phyloP scores from a whole-genome alignment of 257 asterid genomes.

The Prunella vulgaris region DNA sequence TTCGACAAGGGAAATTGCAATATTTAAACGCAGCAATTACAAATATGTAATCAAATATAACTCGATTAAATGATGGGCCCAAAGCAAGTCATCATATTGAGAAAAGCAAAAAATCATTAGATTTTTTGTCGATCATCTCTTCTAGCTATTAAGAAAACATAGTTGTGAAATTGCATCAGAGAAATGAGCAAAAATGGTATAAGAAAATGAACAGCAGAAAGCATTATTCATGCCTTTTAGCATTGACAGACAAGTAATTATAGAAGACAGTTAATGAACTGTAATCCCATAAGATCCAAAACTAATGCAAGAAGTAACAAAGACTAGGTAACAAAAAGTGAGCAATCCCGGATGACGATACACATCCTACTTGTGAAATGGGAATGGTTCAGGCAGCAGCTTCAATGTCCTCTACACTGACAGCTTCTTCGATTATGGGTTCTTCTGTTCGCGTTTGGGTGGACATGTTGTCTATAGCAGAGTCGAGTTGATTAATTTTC shows the following conservation, averaged over 20 bases:
- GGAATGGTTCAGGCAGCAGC: slow-evolving; percentile 34
- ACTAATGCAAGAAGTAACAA: background rate
- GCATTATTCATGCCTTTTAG: slow-evolving; percentile 1
- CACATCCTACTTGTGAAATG: background rate
- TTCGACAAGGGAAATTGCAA: too few relatives aligned
- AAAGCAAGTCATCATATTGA: background rate
- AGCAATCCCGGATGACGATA: background rate
- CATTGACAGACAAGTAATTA: background rate
- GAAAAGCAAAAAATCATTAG: background rate
- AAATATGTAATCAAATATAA: too few relatives aligned
- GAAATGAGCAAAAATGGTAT: background rate
- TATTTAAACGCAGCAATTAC: too few relatives aligned
- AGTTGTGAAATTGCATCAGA: background rate
- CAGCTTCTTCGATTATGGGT: slow-evolving; percentile 34
- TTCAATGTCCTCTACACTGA: slow-evolving; percentile 43
- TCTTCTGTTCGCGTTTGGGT: slow-evolving; percentile 43
- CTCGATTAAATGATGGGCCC: too few relatives aligned
- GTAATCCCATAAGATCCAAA: background rate
- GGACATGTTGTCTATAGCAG: slow-evolving; percentile 67
- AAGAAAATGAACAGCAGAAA: background rate
- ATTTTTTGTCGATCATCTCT: background rate
- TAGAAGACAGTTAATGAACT: too few relatives aligned
- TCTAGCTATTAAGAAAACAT: background rate
- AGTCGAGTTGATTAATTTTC: slow-evolving; percentile 68
- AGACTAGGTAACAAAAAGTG: background rate